These are phyloP conservation scores for Wickerhamiella kurtzmanii DNA, from an alignment of 805 yeast species.

Conservation along the genomic window DNA sequence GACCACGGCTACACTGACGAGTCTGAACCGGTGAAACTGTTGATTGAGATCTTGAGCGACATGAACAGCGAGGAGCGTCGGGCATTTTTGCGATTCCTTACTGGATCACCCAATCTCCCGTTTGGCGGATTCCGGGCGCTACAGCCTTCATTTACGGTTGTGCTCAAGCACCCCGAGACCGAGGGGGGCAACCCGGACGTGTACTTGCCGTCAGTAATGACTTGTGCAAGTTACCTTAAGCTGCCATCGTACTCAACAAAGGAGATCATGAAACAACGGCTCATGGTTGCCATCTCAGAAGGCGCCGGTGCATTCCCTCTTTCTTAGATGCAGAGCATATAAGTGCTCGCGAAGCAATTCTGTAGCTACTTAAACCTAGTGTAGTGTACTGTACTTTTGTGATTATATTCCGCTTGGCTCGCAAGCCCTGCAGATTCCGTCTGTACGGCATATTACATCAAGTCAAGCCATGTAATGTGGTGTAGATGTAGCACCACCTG, in stretches of 20 bases:
- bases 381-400: too few relatives aligned
- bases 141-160: constrained; percentile 76
- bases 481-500: too few relatives aligned
- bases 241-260: constrained; percentile 66
- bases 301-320: constrained; percentile 81
- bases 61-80: constrained; percentile 48
- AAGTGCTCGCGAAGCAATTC: too few relatives aligned
- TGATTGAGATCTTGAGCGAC: constrained; percentile 47
- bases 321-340: constrained; percentile 32
- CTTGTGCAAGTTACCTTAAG: constrained; percentile 89
- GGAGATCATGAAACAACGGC: constrained; percentile 43
- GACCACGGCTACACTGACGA: constrained; percentile 81
- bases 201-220: constrained; percentile 93
- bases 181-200: constrained; percentile 50
- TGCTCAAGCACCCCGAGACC: constrained; percentile 58
- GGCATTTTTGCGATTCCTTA: constrained; percentile 67
- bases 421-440: too few relatives aligned
- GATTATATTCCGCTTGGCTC: too few relatives aligned
- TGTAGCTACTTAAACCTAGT: too few relatives aligned
- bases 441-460: too few relatives aligned
- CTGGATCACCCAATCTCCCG: constrained; percentile 89
- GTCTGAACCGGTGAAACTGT: constrained; percentile 44
- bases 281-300: constrained; percentile 63
- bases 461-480: too few relatives aligned
- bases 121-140: constrained; percentile 83